A percentile compares a stretch with the other conserved stretches of the same genome.
These are phyloP conservation scores for Rutstroemia sp. DNA, from an alignment of 2,329 filamentous ascomycete genomes.

Conservation along the genomic window DNA sequence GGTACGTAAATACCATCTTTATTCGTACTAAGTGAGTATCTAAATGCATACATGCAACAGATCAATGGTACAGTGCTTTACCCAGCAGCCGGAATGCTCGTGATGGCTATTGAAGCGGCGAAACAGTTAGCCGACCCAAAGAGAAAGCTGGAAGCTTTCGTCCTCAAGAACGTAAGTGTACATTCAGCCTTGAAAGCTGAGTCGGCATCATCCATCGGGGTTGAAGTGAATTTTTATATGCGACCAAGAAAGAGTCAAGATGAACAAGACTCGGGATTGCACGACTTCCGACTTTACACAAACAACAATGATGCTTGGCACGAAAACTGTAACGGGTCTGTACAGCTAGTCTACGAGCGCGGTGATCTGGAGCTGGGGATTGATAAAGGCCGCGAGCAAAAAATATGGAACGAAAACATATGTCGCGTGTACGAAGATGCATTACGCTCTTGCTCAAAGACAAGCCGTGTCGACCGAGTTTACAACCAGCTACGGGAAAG, in stretches of 20 bases:
- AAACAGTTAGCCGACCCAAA: neutral
- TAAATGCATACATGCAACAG: neutral
- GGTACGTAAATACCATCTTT: neutral
- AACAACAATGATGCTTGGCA: neutral
- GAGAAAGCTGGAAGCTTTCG: neutral
- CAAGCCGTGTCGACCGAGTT: neutral
- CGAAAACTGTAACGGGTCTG: neutral
- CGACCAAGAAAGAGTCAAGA: neutral
- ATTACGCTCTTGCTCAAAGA: neutral
- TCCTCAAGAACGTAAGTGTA: neutral
- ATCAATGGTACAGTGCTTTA: constrained; percentile 34
- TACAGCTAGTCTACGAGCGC: neutral
- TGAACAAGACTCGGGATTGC: neutral
- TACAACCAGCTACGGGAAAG: constrained; percentile 14
- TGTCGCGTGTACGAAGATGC: neutral
- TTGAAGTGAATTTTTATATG: neutral
- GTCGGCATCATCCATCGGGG: neutral
- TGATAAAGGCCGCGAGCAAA: neutral
- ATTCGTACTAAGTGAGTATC: neutral
- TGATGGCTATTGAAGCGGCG: constrained; percentile 28
- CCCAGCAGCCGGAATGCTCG: constrained; percentile 26
- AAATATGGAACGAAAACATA: neutral
- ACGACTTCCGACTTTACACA: neutral
- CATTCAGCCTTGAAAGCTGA: neutral
- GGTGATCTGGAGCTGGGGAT: neutral